Evolutionary conservation across 345 rosid genomes (phyloP).

Genomic region (Arabidopsis thaliana): TAIR10.1 NC_003076.8:24503501-24504000

Average conservation of each 20-base stretch:
- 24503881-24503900: neutral
- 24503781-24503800: constrained; percentile 61
- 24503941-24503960: neutral
- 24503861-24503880: neutral
- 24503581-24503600: neutral
- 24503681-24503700: neutral
- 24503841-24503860: neutral
- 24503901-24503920: neutral
- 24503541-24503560: neutral
- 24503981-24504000: neutral
- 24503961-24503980: neutral
- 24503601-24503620: neutral
- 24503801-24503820: constrained; percentile 67
- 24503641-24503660: neutral
- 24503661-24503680: neutral
- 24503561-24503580: neutral
- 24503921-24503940: neutral
- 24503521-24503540: neutral
- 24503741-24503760: neutral
- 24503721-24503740: neutral
- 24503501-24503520: neutral
- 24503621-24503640: neutral
- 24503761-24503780: neutral
- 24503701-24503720: constrained; percentile 1
- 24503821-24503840: constrained; percentile 80